These are phyloP conservation scores for Neurospora sp. DNA, from an alignment of 495 filamentous ascomycete genomes.

Conservation along the genomic window DNA sequence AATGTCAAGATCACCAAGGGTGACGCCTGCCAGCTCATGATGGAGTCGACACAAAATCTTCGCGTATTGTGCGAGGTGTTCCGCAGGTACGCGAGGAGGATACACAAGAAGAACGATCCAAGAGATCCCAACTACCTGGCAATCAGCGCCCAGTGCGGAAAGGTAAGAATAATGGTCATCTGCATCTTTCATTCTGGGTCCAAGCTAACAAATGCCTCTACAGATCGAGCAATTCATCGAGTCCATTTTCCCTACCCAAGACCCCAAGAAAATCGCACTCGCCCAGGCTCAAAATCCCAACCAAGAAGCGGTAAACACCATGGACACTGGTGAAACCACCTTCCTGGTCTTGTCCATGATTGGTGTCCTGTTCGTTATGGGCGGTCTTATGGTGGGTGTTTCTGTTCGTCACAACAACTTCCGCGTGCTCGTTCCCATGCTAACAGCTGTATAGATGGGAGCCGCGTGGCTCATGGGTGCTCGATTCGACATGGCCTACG, in stretches of 20 bases:
- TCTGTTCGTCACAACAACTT: not conserved
- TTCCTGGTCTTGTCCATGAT: constrained; percentile 25
- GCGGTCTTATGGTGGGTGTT: constrained; percentile 35
- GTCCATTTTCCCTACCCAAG: constrained; percentile 71
- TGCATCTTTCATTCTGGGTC: not conserved
- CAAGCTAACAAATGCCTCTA: constrained; percentile 2
- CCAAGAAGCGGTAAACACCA: constrained; percentile 10
- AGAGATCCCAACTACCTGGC: constrained; percentile 88
- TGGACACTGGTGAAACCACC: constrained; percentile 26
- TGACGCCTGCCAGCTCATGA: constrained; percentile 83
- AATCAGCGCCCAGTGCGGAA: constrained; percentile 83
- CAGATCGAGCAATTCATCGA: constrained; percentile 98
- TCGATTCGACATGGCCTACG: constrained; percentile 39
- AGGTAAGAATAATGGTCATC: constrained; percentile 47
- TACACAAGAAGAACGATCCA: constrained; percentile 91
- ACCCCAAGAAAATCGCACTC: constrained; percentile 34
- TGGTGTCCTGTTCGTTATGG: constrained; percentile 25
- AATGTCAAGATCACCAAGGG: constrained; percentile 97
- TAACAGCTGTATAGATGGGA: constrained; percentile 40
- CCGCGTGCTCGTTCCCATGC: constrained; percentile 2
- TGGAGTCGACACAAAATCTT: constrained; percentile 83
- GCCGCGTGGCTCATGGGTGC: constrained; percentile 59
- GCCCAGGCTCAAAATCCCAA: constrained; percentile 17
- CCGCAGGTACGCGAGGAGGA: constrained; percentile 61
- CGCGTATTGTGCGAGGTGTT: constrained; percentile 70